phyloP scores from a whole-genome alignment of 1,284 basidiomycete species.

The Ceratobasidium theobromae region DNA sequence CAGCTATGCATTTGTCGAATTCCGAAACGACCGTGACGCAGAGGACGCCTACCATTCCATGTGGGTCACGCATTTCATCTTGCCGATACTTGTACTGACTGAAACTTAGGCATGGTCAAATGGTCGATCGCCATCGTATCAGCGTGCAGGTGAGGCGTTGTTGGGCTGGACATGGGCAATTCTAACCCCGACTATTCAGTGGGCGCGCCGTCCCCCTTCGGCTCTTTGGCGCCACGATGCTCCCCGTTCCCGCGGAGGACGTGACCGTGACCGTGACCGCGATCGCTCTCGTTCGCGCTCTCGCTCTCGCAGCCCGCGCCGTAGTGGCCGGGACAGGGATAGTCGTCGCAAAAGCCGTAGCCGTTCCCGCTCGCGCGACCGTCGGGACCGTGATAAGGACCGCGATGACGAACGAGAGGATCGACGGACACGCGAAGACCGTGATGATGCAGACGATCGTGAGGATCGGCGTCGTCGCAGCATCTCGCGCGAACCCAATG shows the following conservation, averaged over 20 bases:
- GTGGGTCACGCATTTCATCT: too few relatives aligned
- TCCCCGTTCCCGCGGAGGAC: conserved; percentile 44
- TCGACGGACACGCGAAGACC: conserved; percentile 43
- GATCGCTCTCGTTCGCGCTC: conserved; percentile 45
- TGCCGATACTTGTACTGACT: neutral
- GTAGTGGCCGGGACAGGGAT: conserved; percentile 44
- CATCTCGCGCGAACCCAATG: conserved; percentile 15
- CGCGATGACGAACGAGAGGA: conserved; percentile 42
- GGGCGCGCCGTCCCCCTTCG: conserved; percentile 88
- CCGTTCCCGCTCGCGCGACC: conserved; percentile 37
- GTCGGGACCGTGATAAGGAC: conserved; percentile 43
- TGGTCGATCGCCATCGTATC: conserved; percentile 79
- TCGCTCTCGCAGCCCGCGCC: conserved; percentile 49
- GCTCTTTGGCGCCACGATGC: conserved; percentile 81
- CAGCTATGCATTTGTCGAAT: conserved; percentile 92
- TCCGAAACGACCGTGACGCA: conserved; percentile 77
- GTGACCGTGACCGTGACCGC: conserved; percentile 43
- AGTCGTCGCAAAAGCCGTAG: conserved; percentile 34
- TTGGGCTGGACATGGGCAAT: neutral
- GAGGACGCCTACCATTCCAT: conserved; percentile 91
- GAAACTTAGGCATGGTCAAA: conserved; percentile 70
- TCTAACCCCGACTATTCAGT: conserved; percentile 50
- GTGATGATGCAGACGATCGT: conserved; percentile 37
- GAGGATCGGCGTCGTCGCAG: conserved; percentile 38
- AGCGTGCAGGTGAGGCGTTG: conserved; percentile 67